These are phyloP conservation scores for Fusarium sp. DNA, from an alignment of 2,329 filamentous ascomycete species.

Conservation along the genomic window DNA sequence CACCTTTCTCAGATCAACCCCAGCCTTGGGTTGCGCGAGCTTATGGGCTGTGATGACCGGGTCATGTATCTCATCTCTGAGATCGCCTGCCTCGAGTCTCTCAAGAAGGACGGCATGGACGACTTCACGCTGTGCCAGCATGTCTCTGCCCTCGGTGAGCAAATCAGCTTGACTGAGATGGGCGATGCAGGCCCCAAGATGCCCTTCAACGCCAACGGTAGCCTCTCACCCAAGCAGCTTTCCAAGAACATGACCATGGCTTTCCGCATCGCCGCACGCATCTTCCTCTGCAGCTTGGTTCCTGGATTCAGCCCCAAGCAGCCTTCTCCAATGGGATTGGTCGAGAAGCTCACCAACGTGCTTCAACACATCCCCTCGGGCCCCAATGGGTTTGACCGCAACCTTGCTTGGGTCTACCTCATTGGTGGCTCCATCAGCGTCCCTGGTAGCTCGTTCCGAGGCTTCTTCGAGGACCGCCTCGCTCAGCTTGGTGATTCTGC, in stretches of 20 bases:
- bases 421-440: conserved; percentile 83
- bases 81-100: conserved; percentile 92
- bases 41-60: conserved; percentile 97
- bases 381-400: conserved; percentile 84
- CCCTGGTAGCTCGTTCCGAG: conserved; percentile 77
- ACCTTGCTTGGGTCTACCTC: conserved; percentile 91
- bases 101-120: conserved; percentile 84
- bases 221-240: conserved; percentile 82
- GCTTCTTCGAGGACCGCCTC: conserved; percentile 79
- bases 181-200: conserved; percentile 66
- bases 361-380: conserved; percentile 86
- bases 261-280: conserved; percentile 90
- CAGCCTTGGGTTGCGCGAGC: conserved; percentile 79
- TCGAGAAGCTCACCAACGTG: conserved; percentile 78
- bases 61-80: conserved; percentile 99
- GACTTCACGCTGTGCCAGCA: conserved; percentile 88
- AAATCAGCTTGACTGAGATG: conserved; percentile 83
- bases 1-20: conserved; percentile 74
- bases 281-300: conserved; percentile 96
- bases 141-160: conserved; percentile 85
- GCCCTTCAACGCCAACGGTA: conserved; percentile 73
- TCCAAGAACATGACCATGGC: conserved; percentile 88
- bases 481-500: conserved; percentile 78
- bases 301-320: conserved; percentile 84
- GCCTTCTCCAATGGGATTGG: conserved; percentile 76